Base-by-base conservation (phyloP, 305 asterid species). In the Solanum hybrid region DNA sequence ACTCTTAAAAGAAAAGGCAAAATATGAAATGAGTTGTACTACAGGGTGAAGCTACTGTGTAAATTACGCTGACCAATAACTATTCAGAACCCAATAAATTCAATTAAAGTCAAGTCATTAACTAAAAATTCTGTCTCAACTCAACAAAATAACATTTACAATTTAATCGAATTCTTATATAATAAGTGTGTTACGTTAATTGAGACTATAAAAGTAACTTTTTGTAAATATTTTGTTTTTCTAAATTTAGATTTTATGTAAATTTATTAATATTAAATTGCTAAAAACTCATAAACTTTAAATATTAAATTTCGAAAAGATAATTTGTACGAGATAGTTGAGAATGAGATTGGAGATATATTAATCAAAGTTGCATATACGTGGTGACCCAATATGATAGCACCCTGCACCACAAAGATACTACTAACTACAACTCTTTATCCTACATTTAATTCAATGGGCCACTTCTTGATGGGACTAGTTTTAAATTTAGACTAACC, bases 311-410 rank as follows among this genome's bases (percentile, higher is more conserved):
- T 27, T 6, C 1, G 4, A 12, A 1, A 27, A 3, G 2, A 13
- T 81, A n/a, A 81, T 7, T 40, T 81, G 86, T 42, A 81, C 37
- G 10, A 42, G 4, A 14, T 40, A 81, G 24, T 9, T 45, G 38
- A 6, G 40, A 45, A 45, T 45, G 29, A 80, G 42, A 38, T 37
- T 24, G 26, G 8, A 40, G 15, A 82, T 45, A 45, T 8, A 10
- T 78, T 42, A 82, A 27, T 82, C 17, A 32, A 71, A 82, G 89
- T 88, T 87, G 90, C 88, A 88, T 19, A 17, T 71, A 84, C 51
- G 93, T 87, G 92, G 90, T 87, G 89, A 87, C 87, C 88, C 93
- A 90, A 56, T 88, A 90, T 89, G 84, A 86, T 89, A 73, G 82
- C 64, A 87, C 72, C 78, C 66, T 84, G 75, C 40, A 31, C 87